phyloP scores from a whole-genome alignment of 2,329 filamentous ascomycete species.

The Xylariaceae sp. region DNA sequence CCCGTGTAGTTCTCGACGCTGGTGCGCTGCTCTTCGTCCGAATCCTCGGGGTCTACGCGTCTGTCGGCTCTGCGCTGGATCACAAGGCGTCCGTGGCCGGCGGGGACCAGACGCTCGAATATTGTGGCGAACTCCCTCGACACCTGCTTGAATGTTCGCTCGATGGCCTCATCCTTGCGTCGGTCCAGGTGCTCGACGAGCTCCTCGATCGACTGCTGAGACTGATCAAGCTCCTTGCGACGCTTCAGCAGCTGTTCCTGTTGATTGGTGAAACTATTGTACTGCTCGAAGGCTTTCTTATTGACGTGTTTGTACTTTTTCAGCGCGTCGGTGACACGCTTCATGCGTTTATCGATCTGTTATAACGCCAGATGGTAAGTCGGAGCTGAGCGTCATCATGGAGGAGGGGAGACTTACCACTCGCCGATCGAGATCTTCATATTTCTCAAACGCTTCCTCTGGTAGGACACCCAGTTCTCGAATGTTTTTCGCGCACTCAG shows the following conservation, averaged over 20 bases:
- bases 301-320: slow-evolving; percentile 98
- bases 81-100: slow-evolving; percentile 81
- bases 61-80: slow-evolving; percentile 87
- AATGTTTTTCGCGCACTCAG: slow-evolving; percentile 81
- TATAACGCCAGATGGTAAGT: no score
- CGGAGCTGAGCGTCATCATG: no score
- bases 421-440: slow-evolving; percentile 73
- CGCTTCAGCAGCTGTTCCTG: slow-evolving; percentile 80
- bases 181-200: slow-evolving; percentile 89
- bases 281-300: slow-evolving; percentile 99
- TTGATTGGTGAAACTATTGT: slow-evolving; percentile 92
- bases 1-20: slow-evolving; percentile 92
- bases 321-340: slow-evolving; percentile 84
- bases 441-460: slow-evolving; percentile 89
- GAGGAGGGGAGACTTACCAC: slow-evolving; percentile 57
- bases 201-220: slow-evolving; percentile 81
- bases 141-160: slow-evolving; percentile 97
- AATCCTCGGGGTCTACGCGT: slow-evolving; percentile 55
- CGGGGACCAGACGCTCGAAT: slow-evolving; percentile 90
- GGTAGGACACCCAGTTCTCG: slow-evolving; percentile 87
- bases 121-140: slow-evolving; percentile 87
- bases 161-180: slow-evolving; percentile 94
- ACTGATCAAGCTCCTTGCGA: slow-evolving; percentile 78
- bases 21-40: slow-evolving; percentile 59
- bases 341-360: slow-evolving; percentile 59